Evolutionary conservation across 768 basidiomycete genomes (phyloP).

Genomic region (Cystofilobasidium macerans): DNA sequence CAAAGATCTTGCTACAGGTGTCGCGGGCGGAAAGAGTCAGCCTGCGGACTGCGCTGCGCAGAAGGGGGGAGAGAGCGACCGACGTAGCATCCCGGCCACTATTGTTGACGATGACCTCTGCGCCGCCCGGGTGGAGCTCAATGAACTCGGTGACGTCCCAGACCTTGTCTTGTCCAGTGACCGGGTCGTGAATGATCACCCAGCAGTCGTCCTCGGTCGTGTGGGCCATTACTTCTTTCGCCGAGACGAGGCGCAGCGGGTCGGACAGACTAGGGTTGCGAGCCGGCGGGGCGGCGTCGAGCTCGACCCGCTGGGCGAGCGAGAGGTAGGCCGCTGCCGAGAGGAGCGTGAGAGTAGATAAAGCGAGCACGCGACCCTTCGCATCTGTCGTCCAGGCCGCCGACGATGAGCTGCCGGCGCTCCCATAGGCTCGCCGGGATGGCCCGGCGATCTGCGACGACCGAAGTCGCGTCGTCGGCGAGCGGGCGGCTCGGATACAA

Average conservation of each 20-base stretch:
- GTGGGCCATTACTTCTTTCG: slow-evolving; percentile 9
- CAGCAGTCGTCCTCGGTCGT: slow-evolving; percentile 12
- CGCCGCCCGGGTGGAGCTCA: slow-evolving; percentile 26
- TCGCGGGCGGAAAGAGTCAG: background rate
- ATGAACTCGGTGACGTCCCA: slow-evolving; percentile 38
- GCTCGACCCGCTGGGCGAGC: background rate
- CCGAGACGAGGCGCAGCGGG: background rate
- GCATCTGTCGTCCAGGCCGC: background rate
- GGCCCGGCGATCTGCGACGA: background rate
- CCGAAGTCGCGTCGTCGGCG: background rate
- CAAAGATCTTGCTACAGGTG: slow-evolving; percentile 15
- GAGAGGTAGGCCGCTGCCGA: background rate
- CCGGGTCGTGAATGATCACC: slow-evolving; percentile 20
- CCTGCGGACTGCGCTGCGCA: no score
- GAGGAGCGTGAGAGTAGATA: background rate
- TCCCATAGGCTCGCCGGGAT: background rate
- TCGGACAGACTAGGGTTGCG: background rate
- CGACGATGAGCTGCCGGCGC: background rate
- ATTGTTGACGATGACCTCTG: background rate
- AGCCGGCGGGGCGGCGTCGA: background rate
- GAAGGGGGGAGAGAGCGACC: background rate
- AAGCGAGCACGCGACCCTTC: background rate
- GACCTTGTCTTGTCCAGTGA: background rate
- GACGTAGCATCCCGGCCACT: slow-evolving; percentile 15
- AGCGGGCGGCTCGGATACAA: background rate